phyloP scores from a whole-genome alignment of 129 eudicot species.

The Helianthus annuus region HanXRQr2.0-SUNRISE NC_035449.2:147108025-147108524 shows the following conservation, averaged over 20 bases:
- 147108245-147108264: conserved; percentile 50
- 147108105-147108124: conserved; percentile 55
- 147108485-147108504: conserved; percentile 58
- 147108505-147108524: conserved; percentile 77
- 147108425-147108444: conserved; percentile 53
- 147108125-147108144: conserved; percentile 69
- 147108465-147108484: conserved; percentile 74
- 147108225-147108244: conserved; percentile 35
- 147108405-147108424: conserved; percentile 67
- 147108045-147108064: no score
- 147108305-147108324: conserved; percentile 77
- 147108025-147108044: no score
- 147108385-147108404: conserved; percentile 62
- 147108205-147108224: conserved; percentile 41
- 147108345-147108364: conserved; percentile 81
- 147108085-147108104: not conserved
- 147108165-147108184: conserved; percentile 68
- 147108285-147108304: conserved; percentile 75
- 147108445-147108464: conserved; percentile 58
- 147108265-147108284: conserved; percentile 42
- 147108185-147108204: conserved; percentile 68
- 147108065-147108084: not conserved
- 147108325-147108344: conserved; percentile 56
- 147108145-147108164: conserved; percentile 68
- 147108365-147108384: conserved; percentile 55